These are phyloP conservation scores for Dryadomyces quercivorus DNA, from an alignment of 2,329 filamentous ascomycete species.

Conservation along the genomic window DNA sequence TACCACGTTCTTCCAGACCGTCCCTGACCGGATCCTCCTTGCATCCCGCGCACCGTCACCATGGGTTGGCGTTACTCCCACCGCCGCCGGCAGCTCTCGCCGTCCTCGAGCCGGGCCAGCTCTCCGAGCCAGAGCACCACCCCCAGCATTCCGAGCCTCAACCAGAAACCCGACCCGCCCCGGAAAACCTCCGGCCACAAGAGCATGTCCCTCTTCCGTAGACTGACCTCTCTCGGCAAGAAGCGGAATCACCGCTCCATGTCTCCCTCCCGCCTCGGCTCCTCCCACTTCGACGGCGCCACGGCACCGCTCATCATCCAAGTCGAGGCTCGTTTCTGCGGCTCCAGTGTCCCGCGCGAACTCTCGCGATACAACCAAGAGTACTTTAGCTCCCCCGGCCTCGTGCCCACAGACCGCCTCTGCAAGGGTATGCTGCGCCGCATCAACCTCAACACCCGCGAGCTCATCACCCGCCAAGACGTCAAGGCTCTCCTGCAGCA, in stretches of 20 bases:
- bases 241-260: background rate
- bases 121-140: background rate
- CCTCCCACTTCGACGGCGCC: background rate
- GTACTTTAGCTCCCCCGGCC: constrained; percentile 32
- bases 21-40: too few species aligned
- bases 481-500: constrained; percentile 29
- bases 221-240: background rate
- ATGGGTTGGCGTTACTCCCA: background rate
- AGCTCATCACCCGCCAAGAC: constrained; percentile 41
- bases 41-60: background rate
- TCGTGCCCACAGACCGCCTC: constrained; percentile 32
- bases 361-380: constrained; percentile 23
- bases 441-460: constrained; percentile 37
- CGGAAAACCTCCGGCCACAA: background rate
- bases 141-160: background rate
- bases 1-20: too few species aligned
- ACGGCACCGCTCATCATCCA: constrained; percentile 7
- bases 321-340: constrained; percentile 11
- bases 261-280: background rate
- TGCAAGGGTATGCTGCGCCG: constrained; percentile 36
- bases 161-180: background rate
- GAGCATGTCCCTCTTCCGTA: background rate
- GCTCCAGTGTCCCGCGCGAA: background rate
- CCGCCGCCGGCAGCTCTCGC: constrained; percentile 1
- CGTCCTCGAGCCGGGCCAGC: background rate